Base-by-base conservation (phyloP, 1,139 yeast genomes). In the Lodderomyces metapsilosis region DNA sequence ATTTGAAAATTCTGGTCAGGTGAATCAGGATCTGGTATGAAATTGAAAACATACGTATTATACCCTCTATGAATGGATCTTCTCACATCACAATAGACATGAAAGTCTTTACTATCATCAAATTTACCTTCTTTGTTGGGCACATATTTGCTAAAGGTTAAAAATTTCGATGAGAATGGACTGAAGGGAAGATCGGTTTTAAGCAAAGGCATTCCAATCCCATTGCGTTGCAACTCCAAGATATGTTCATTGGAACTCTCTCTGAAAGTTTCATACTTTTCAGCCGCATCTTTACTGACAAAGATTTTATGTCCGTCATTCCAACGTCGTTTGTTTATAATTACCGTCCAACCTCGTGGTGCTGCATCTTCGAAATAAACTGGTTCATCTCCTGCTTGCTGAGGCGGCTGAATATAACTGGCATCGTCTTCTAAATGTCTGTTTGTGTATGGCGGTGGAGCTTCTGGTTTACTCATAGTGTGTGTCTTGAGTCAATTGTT, bases 171-270 rank as follows among this genome's bases (percentile, higher is more conserved):
- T 2, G 39, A 22, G 4, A 43, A 18, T n/a, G 46, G 42, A 5
- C 31, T 30, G 11, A 35, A 10, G n/a, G 44, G 16, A 11, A 36
- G 38, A 2, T 42, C 28, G 12, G 40, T 47, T 40, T 41, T 47
- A 34, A 46, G 41, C 37, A 48, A 35, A 3, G 52, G 52, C 2
- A 48, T 32, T 1, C 49, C 52, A 15, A 27, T 30, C 2, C 52
- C 52, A 34, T 37, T 42, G 8, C 37, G 21, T 37, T 43, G 45
- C 16, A 47, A 34, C 2, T 43, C 42, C 4, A 22, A 8, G 2
- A 45, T 35, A 13, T 36, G 22, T 9, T 10, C 11, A 22, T 41
- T 43, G 3, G 39, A 42, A 9, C 28, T 40, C 4, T 40, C 42
- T 22, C 44, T 47, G 23, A 47, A 47, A 10, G 38, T 44, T 4